phyloP scores from a whole-genome alignment of 768 basidiomycete species.

The Termitomyces sp. region DNA sequence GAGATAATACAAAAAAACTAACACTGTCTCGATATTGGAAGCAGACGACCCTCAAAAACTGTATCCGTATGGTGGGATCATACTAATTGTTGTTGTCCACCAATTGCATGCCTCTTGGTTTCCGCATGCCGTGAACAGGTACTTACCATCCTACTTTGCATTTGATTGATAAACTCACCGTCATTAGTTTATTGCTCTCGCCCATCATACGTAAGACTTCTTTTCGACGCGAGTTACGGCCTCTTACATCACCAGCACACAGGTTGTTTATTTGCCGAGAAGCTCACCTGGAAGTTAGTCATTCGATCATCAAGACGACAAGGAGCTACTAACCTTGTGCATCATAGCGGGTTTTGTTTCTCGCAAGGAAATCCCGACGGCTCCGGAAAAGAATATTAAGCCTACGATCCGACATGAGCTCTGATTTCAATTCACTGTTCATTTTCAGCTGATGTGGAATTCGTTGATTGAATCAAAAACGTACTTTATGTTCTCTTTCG shows the following conservation, averaged over 20 bases:
- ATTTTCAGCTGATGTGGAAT: not conserved
- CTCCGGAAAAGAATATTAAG: slow-evolving; percentile 29
- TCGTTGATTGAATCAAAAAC: slow-evolving; percentile 28
- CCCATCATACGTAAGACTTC: slow-evolving; percentile 45
- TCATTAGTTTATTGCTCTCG: slow-evolving; percentile 32
- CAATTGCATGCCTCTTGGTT: slow-evolving; percentile 37
- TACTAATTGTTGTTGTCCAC: slow-evolving; percentile 26
- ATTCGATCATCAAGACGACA: not conserved
- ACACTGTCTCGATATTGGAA: too few relatives aligned
- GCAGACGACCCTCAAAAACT: not conserved
- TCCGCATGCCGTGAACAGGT: slow-evolving; percentile 29
- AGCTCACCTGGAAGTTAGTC: slow-evolving; percentile 32
- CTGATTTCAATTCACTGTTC: not conserved
- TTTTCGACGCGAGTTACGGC: slow-evolving; percentile 34
- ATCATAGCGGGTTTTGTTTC: slow-evolving; percentile 32
- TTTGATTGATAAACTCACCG: not conserved
- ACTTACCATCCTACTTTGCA: slow-evolving; percentile 8
- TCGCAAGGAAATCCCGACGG: slow-evolving; percentile 32
- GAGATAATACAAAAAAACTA: too few relatives aligned
- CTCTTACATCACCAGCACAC: slow-evolving; percentile 26
- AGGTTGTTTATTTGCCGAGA: slow-evolving; percentile 25
- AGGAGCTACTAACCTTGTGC: not conserved
- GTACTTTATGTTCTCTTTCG: slow-evolving; percentile 39
- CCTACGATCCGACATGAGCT: slow-evolving; percentile 34
- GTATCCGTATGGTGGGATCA: slow-evolving; percentile 29